Base-by-base conservation (phyloP, 345 rosid species). In the Populus deltoides region DNA sequence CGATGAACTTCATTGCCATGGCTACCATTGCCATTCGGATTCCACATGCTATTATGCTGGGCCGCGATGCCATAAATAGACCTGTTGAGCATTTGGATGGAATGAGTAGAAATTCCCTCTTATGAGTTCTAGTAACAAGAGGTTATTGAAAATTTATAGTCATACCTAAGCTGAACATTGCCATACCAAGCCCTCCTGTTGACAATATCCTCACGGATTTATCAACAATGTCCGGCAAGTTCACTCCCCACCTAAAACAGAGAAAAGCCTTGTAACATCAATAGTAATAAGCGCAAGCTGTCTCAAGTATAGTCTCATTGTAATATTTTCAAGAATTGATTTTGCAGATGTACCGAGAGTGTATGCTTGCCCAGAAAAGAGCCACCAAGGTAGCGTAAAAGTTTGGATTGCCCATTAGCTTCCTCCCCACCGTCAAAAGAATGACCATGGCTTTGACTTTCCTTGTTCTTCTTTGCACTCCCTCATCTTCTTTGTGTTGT, bases 161-260 rank as follows among this genome's bases (percentile, higher is more conserved):
- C 9, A 18, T 90, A 92, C 98, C 96, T 86, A 95, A 75, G 90
- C 99, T 95, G 90, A 90, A 92, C 97, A 92, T 93, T 63, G 99
- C 92, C 98, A 95, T 95, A 20, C 97, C 99, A 75, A 93, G 93
- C 71, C 99, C 98, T 82, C 99, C 98, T 74, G 72, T 83, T 43
- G 98, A 87, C 69, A 93, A 22, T 84, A 95, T 84, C 33, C n/a
- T 41, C 75, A 93, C 90, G 8, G 97, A 95, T 79, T 91, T 85
- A 51, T 85, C 85, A 17, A 93, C 71, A 78, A 95, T 85, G 65
- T 61, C 88, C 13, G 97, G 99, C 84, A 95, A 22, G 67, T 91
- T 81, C 68, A 92, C 79, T 53, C 84, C 87, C 90, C 91, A 90
- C 83, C 97, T 93, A 68, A 74, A 76, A 82, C 35, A 79, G 36